phyloP scores from a whole-genome alignment of 2,329 filamentous ascomycete genomes.

The Penicillium janthinellum region DNA sequence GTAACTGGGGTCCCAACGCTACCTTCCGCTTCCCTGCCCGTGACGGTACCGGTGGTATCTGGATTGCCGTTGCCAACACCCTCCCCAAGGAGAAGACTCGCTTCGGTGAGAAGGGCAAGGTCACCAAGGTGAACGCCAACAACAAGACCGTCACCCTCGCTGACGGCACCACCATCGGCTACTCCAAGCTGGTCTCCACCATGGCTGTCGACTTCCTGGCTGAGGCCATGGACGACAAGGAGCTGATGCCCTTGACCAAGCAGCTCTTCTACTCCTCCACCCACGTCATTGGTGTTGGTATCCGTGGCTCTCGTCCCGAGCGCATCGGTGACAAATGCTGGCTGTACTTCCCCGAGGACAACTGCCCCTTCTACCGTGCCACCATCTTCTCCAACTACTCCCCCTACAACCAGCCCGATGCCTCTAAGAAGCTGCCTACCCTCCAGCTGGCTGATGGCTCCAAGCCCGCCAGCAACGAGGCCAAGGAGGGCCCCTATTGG shows the following conservation, averaged over 20 bases:
- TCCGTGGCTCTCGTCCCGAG: conserved; percentile 87
- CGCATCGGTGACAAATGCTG: conserved; percentile 99
- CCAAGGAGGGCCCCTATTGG: conserved; percentile 95
- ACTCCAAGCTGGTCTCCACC: conserved; percentile 90
- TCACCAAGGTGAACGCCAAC: conserved; percentile 82
- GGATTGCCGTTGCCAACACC: conserved; percentile 94
- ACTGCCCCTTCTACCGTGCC: conserved; percentile 98
- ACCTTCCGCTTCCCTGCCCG: conserved; percentile 97
- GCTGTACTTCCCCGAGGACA: conserved; percentile 98
- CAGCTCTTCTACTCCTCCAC: conserved; percentile 95
- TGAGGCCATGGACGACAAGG: conserved; percentile 82
- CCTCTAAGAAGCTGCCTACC: conserved; percentile 79
- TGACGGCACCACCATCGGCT: conserved; percentile 85
- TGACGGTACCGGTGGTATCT: conserved; percentile 96
- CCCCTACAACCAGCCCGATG: conserved; percentile 90
- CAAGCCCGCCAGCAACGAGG: conserved; percentile 70
- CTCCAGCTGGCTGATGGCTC: conserved; percentile 82
- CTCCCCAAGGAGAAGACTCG: conserved; percentile 88
- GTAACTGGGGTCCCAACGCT: conserved; percentile 96
- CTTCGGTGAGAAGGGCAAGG: conserved; percentile 81
- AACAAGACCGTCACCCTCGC: conserved; percentile 79
- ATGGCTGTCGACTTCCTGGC: conserved; percentile 93
- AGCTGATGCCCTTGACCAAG: conserved; percentile 81
- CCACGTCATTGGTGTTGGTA: conserved; percentile 93
- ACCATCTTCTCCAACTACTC: conserved; percentile 99